These are phyloP conservation scores for Podospora pseudoanserina DNA, from an alignment of 495 filamentous ascomycete genomes.

Conservation along the genomic window DNA sequence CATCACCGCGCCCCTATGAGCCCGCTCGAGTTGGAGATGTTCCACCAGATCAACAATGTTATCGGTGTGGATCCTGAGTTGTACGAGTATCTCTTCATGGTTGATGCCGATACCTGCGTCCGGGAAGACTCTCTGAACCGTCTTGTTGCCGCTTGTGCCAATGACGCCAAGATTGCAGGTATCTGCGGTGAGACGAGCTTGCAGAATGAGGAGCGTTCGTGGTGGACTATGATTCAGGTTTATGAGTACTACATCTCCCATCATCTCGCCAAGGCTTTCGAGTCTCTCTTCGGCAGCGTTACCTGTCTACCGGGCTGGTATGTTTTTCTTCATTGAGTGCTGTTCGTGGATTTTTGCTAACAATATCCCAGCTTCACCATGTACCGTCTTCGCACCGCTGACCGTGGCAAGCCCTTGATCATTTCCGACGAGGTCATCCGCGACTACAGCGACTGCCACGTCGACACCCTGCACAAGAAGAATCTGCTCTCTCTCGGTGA, in stretches of 20 bases:
- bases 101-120: slow-evolving; percentile 96
- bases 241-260: slow-evolving; percentile 98
- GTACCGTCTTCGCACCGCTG: slow-evolving; percentile 92
- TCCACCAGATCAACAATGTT: slow-evolving; percentile 98
- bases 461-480: slow-evolving; percentile 98
- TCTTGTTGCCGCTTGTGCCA: slow-evolving; percentile 86
- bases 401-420: slow-evolving; percentile 87
- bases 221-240: slow-evolving; percentile 99
- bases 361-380: slow-evolving; percentile 76
- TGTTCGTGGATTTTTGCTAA: not conserved
- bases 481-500: slow-evolving; percentile 92
- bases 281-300: slow-evolving; percentile 91
- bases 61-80: slow-evolving; percentile 97
- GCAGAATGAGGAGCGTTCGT: slow-evolving; percentile 88
- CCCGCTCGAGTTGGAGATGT: slow-evolving; percentile 94
- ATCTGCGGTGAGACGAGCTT: slow-evolving; percentile 97
- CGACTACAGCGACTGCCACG: slow-evolving; percentile 81
- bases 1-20: slow-evolving; percentile 92
- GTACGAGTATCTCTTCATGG: slow-evolving; percentile 96
- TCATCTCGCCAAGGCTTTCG: slow-evolving; percentile 89
- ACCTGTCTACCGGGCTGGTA: slow-evolving; percentile 99
- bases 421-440: slow-evolving; percentile 81
- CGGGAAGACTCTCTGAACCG: slow-evolving; percentile 88
- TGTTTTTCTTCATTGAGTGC: slow-evolving; percentile 35
- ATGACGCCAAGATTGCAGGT: slow-evolving; percentile 92